These are phyloP conservation scores for Fusarium azukiicola DNA, from an alignment of 2,329 filamentous ascomycete species.

Conservation along the genomic window DNA sequence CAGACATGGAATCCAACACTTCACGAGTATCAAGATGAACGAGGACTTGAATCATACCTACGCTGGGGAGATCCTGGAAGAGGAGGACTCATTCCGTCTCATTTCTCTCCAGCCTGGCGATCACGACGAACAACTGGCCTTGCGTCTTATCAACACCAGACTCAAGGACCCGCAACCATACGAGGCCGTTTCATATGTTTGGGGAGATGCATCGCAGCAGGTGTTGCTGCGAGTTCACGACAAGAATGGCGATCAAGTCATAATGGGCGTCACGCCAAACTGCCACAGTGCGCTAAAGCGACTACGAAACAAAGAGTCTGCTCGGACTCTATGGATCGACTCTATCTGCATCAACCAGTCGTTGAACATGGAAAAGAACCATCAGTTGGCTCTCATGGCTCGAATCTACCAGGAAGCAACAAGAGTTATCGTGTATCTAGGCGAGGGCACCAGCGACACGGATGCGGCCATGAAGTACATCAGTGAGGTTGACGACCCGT, in stretches of 20 bases:
- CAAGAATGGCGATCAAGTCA: neutral
- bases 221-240: neutral
- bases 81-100: conserved; percentile 1
- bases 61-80: neutral
- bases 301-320: neutral
- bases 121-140: neutral
- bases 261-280: neutral
- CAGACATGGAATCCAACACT: neutral
- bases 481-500: neutral
- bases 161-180: neutral
- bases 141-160: conserved; percentile 12
- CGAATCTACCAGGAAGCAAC: conserved; percentile 3
- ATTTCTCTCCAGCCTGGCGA: conserved; percentile 1
- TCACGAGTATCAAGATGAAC: neutral
- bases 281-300: neutral
- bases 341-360: conserved; percentile 10
- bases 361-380: neutral
- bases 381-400: conserved; percentile 3
- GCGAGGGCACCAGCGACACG: neutral
- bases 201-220: neutral
- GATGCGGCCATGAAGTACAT: conserved; percentile 7
- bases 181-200: conserved; percentile 4
- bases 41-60: neutral
- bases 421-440: neutral
- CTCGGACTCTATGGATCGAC: conserved; percentile 12